Evolutionary conservation across 768 basidiomycete species (phyloP), one percentile per base, ranked within the genome.

Genomic region (Pisolithus tinctorius): DNA sequence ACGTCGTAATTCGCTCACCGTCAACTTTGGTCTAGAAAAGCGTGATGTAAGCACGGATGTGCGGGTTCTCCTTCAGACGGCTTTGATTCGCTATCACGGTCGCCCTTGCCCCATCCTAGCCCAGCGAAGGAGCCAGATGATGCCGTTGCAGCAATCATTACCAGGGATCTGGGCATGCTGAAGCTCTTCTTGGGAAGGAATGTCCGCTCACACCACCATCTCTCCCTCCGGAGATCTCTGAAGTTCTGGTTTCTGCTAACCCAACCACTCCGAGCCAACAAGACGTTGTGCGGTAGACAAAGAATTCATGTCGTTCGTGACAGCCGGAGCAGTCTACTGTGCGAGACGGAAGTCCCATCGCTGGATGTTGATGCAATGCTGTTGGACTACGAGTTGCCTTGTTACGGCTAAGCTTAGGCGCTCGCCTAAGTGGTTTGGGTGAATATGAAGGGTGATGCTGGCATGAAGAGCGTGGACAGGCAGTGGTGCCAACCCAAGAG

Each of bases 1-100:
- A 0, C 61, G 67, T 37, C 67, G 66, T 39, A 69, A 69, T 46
- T 69, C 67, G 44, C 45, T 67, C 10, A 61, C 67, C 16, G 43
- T 59, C 39, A 52, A 53, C 16, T 58, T 67, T 54, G 57, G 55
- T 6, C 50, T 60, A 29, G 57, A 45, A n/a, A 55, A 53, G 55
- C 63, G 57, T 30, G 61, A 47, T 37, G 31, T 55, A 52, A 62
- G 55, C 42, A n/a, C 48, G 54, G 52, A 7, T 55, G 54, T 29
- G 53, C 39, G 4, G 57, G 55, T 14, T 42, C 8, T 29, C n/a
- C 8, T 11, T 13, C 5, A 5, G 51, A 54, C 41, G 39, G 39
- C 0, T 29, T 37, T 49, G 58, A 58, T 36, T 45, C 25, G 0
- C 43, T 25, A 27, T 29, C 41, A 4, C 7, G 11, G 14, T 34